A percentile compares a stretch with the other conserved stretches of the same genome.
phyloP scores from a whole-genome alignment of 176 grass and related monocot species.

The Sorghum bicolor region Sorghum_bicolor_NCBIv3 NC_012872.2:60742501-60743000 shows the following conservation, averaged over 20 bases:
- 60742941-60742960: background rate
- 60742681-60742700: conserved; percentile 13
- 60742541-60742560: background rate
- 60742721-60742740: conserved; percentile 10
- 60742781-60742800: background rate
- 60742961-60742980: background rate
- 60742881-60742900: conserved; percentile 8
- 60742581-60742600: background rate
- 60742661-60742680: background rate
- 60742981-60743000: conserved; percentile 8
- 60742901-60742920: background rate
- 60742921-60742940: background rate
- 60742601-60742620: background rate
- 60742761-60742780: conserved; percentile 6
- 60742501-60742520: background rate
- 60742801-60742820: background rate
- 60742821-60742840: background rate
- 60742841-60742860: background rate
- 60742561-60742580: background rate
- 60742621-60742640: conserved; percentile 1
- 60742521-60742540: background rate
- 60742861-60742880: conserved; percentile 5
- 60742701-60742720: conserved; percentile 13
- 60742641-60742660: background rate
- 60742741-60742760: conserved; percentile 14